phyloP scores from a whole-genome alignment of 192 early-diverging fungal species.

The Gryganskiella cystojenkinii region DNA sequence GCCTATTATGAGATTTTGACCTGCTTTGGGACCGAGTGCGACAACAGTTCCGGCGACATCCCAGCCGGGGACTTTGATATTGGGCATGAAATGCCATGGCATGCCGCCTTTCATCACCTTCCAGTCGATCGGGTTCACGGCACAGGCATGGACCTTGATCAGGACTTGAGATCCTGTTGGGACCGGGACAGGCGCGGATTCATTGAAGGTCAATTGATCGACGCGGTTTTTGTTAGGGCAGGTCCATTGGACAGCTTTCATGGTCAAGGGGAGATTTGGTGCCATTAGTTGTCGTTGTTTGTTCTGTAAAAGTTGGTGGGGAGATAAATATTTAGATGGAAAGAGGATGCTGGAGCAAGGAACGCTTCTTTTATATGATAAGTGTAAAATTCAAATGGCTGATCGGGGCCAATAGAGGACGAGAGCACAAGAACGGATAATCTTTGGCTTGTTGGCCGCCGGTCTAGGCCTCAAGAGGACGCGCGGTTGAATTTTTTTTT shows the following conservation, averaged over 20 bases:
- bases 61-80: constrained; percentile 26
- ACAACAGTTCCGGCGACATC: constrained; percentile 40
- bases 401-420: too few species aligned
- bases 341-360: too few species aligned
- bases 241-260: constrained; percentile 33
- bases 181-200: constrained; percentile 14
- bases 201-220: constrained; percentile 21
- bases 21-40: constrained; percentile 34
- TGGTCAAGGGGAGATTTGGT: constrained; percentile 13
- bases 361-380: too few species aligned
- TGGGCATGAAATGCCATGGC: constrained; percentile 11
- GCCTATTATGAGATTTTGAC: too few species aligned
- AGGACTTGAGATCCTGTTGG: constrained; percentile 31
- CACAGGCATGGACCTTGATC: constrained; percentile 46
- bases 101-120: constrained; percentile 38
- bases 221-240: not conserved
- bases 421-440: too few species aligned
- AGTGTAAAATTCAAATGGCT: too few species aligned
- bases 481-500: too few species aligned
- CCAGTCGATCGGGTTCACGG: constrained; percentile 53
- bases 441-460: too few species aligned
- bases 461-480: too few species aligned
- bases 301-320: too few species aligned
- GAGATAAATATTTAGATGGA: too few species aligned
- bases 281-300: too few species aligned